Evolutionary conservation across 495 filamentous ascomycete species (phyloP).

Genomic region (Aspergillus ellipticus): DNA sequence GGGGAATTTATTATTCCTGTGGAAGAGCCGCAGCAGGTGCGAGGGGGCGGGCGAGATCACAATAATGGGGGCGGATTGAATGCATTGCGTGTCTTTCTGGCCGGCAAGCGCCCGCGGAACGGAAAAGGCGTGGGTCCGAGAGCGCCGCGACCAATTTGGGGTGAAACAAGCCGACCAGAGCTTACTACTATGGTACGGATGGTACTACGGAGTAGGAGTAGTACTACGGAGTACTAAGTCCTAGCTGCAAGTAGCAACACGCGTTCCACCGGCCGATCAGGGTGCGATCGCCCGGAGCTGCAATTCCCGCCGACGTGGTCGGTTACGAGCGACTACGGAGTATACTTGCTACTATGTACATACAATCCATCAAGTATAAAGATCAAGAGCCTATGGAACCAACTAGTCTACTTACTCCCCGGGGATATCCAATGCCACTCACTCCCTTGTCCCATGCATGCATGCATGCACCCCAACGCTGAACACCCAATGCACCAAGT

Average conservation of each 20-base stretch:
- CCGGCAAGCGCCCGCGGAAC: conserved; percentile 15
- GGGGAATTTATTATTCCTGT: neutral
- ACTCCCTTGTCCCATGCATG: neutral
- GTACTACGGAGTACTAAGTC: too few species aligned
- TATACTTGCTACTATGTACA: too few species aligned
- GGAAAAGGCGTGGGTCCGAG: conserved; percentile 20
- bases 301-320: too few species aligned
- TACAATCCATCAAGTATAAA: too few species aligned
- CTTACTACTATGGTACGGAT: neutral
- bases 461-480: conserved; percentile 14
- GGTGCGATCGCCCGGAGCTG: too few species aligned
- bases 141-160: neutral
- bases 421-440: neutral
- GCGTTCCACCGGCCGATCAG: too few species aligned
- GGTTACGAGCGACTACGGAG: too few species aligned
- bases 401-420: neutral
- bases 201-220: neutral
- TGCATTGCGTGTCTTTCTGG: conserved; percentile 28
- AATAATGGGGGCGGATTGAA: conserved; percentile 12
- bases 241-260: too few species aligned
- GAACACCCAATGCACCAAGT: conserved; percentile 9
- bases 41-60: neutral
- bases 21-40: neutral
- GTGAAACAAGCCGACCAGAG: conserved; percentile 2
- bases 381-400: too few species aligned